Evolutionary conservation across 2,329 filamentous ascomycete species (phyloP).

Genomic region (Akanthomyces uredinophilus): DNA sequence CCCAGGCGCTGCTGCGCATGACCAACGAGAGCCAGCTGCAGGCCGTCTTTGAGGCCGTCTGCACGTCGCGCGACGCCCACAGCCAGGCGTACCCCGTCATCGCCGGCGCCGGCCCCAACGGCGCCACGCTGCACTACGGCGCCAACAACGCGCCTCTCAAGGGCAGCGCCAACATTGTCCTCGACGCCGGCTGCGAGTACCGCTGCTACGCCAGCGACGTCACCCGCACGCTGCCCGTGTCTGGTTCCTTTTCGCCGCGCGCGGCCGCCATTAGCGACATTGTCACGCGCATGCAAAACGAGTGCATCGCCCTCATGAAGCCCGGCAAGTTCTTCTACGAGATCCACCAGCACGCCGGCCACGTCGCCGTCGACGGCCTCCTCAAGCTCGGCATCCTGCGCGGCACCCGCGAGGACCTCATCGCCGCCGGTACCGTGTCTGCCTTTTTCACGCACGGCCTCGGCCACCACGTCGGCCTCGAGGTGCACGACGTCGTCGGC

Average conservation of each 20-base stretch:
- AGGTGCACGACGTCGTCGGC: conserved; percentile 56
- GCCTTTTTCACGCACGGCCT: conserved; percentile 64
- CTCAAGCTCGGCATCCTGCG: conserved; percentile 66
- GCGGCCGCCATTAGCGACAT: conserved; percentile 69
- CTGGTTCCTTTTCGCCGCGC: conserved; percentile 62
- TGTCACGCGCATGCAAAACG: conserved; percentile 74
- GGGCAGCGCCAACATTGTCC: conserved; percentile 67
- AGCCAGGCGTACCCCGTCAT: conserved; percentile 86
- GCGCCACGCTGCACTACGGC: conserved; percentile 79
- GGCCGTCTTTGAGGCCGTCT: conserved; percentile 68
- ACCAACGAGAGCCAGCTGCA: conserved; percentile 79
- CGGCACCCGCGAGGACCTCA: conserved; percentile 54
- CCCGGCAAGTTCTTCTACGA: conserved; percentile 67
- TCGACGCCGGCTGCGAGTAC: conserved; percentile 87
- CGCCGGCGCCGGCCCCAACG: conserved; percentile 76
- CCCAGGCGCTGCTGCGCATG: conserved; percentile 57
- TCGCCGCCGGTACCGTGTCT: conserved; percentile 46
- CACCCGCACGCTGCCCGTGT: conserved; percentile 79
- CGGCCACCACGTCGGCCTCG: conserved; percentile 61
- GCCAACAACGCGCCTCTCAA: conserved; percentile 69
- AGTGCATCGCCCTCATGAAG: conserved; percentile 63
- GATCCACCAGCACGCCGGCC: conserved; percentile 67
- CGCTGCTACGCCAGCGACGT: conserved; percentile 84
- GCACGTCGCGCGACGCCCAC: conserved; percentile 66
- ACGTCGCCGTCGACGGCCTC: conserved; percentile 67